Evolutionary conservation across 345 rosid species (phyloP).

Genomic region (Eucalyptus regnans): DNA sequence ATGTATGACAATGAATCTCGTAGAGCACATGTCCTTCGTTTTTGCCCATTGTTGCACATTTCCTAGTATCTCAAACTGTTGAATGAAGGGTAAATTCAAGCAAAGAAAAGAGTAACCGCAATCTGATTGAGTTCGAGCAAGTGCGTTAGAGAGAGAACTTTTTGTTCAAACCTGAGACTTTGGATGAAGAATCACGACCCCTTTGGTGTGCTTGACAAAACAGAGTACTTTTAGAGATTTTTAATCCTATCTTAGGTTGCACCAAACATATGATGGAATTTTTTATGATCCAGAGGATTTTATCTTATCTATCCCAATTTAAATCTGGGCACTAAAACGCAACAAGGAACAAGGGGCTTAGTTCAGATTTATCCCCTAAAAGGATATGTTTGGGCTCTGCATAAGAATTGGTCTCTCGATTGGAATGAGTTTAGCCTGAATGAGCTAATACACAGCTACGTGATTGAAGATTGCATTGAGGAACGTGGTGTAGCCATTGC

Average conservation of each 20-base stretch:
- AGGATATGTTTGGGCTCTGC: neutral
- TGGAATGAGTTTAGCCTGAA: neutral
- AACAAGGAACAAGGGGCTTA: neutral
- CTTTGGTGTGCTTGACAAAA: neutral
- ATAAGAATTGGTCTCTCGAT: neutral
- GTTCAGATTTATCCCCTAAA: neutral
- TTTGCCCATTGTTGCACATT: neutral
- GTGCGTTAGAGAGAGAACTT: neutral
- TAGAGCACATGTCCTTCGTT: neutral
- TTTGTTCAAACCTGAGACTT: neutral
- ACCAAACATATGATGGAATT: neutral
- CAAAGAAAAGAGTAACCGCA: neutral
- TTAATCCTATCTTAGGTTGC: neutral
- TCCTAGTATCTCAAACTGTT: neutral
- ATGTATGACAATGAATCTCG: neutral
- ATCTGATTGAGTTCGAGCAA: neutral
- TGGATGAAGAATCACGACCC: neutral
- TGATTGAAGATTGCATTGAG: neutral
- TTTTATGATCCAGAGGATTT: neutral
- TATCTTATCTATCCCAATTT: neutral
- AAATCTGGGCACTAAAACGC: neutral
- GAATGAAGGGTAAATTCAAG: neutral
- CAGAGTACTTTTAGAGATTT: neutral
- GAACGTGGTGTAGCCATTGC: neutral
- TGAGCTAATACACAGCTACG: neutral